Evolutionary conservation across 352 stramenopile species (phyloP).

Genomic region (Phytophthora sansomeana): DNA sequence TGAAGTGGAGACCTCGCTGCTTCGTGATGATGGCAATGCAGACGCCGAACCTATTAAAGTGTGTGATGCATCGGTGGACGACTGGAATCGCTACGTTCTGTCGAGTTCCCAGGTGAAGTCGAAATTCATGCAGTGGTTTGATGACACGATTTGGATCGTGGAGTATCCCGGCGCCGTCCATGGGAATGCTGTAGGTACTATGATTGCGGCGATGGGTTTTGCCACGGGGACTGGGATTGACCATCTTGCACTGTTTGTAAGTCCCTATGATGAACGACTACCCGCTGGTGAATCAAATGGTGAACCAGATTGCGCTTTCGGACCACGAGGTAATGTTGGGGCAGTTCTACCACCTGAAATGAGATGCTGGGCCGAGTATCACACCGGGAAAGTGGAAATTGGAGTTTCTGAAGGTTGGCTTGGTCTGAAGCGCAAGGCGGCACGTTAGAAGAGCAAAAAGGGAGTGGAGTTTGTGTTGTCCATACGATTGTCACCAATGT

Average conservation of each 20-base stretch:
- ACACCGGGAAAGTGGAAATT: constrained; percentile 8
- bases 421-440: constrained; percentile 3
- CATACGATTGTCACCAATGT: background rate
- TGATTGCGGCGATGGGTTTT: background rate
- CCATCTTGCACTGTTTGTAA: background rate
- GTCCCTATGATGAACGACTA: background rate
- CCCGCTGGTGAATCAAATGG: background rate
- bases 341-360: background rate
- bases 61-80: background rate
- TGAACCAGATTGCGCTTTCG: background rate
- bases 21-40: background rate
- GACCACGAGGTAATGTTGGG: background rate
- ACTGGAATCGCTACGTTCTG: constrained; percentile 12
- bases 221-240: background rate
- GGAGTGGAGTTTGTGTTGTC: constrained; percentile 1
- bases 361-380: background rate
- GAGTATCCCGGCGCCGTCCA: background rate
- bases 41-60: constrained; percentile 1
- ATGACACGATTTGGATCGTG: constrained; percentile 10
- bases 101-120: constrained; percentile 1
- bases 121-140: background rate
- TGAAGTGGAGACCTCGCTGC: background rate
- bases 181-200: background rate
- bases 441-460: background rate
- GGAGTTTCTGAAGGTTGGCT: background rate